Percentiles rank a stretch among this genome's conserved stretches.
Evolutionary conservation across 768 basidiomycete genomes (phyloP).

Genomic region (Hygrocybe punicea): DNA sequence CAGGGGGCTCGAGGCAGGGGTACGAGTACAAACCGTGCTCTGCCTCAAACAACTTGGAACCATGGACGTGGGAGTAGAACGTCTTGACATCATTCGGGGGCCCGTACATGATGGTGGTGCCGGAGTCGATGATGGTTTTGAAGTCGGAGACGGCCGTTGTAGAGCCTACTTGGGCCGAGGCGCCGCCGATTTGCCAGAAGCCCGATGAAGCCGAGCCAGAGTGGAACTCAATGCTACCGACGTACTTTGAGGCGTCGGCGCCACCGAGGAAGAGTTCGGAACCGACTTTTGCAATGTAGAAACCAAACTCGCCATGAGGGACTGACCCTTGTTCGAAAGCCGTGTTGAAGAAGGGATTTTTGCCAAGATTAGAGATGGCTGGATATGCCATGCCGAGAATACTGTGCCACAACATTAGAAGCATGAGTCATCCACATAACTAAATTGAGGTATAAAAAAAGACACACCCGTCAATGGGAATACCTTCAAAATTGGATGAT

Average conservation of each 20-base stretch:
- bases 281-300: constrained; percentile 43
- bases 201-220: constrained; percentile 31
- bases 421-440: too few relatives aligned
- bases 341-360: constrained; percentile 44
- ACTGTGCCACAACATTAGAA: constrained; percentile 40
- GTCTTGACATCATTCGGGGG: constrained; percentile 16
- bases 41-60: neutral
- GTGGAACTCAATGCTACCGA: constrained; percentile 41
- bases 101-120: constrained; percentile 36
- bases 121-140: constrained; percentile 40
- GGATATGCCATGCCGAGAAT: constrained; percentile 48
- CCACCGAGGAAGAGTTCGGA: constrained; percentile 61
- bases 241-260: constrained; percentile 44
- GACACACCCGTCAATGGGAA: constrained; percentile 20
- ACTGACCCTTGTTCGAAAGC: constrained; percentile 38
- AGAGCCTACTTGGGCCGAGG: constrained; percentile 9
- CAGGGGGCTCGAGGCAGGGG: neutral
- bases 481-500: constrained; percentile 2
- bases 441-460: too few relatives aligned
- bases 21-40: constrained; percentile 2
- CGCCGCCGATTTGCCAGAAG: constrained; percentile 22
- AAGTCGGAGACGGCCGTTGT: constrained; percentile 12
- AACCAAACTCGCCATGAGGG: constrained; percentile 42
- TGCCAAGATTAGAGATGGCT: constrained; percentile 32
- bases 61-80: constrained; percentile 2